Conservation (phyloP, 441 rosid genomes). For the Syzygium syzygioides region DNA sequence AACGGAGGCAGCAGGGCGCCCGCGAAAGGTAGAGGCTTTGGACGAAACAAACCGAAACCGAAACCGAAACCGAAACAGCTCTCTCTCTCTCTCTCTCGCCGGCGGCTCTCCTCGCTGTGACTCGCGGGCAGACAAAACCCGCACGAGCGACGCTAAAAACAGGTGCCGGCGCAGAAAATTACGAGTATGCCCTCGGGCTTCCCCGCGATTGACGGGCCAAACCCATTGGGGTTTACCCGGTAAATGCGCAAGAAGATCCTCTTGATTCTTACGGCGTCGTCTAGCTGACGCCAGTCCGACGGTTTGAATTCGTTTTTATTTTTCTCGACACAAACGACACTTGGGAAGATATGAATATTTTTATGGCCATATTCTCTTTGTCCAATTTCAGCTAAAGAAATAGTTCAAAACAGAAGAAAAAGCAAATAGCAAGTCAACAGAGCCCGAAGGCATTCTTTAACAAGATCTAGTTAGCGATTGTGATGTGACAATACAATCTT, state of each 20-base stretch:
- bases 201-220: neutral
- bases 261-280: neutral
- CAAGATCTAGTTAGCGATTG: neutral
- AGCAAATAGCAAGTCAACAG: neutral
- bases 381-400: neutral
- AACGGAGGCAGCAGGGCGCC: neutral
- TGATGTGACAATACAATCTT: neutral
- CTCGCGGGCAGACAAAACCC: neutral
- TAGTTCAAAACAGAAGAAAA: neutral
- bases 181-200: neutral
- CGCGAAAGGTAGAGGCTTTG: neutral
- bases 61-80: neutral
- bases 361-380: neutral
- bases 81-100: neutral
- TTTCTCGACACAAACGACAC: rapidly evolving
- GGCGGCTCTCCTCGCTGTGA: neutral
- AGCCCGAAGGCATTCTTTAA: neutral
- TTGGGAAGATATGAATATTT: no score
- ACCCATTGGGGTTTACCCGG: neutral
- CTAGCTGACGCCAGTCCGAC: neutral
- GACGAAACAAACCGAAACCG: neutral
- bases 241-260: neutral
- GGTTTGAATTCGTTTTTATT: neutral
- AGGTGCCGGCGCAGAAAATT: neutral
- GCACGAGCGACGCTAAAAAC: neutral